Percentiles rank a stretch among this genome's conserved stretches.
Conservation (phyloP, 257 asterid species). For the Solanum lignicaule region DNA sequence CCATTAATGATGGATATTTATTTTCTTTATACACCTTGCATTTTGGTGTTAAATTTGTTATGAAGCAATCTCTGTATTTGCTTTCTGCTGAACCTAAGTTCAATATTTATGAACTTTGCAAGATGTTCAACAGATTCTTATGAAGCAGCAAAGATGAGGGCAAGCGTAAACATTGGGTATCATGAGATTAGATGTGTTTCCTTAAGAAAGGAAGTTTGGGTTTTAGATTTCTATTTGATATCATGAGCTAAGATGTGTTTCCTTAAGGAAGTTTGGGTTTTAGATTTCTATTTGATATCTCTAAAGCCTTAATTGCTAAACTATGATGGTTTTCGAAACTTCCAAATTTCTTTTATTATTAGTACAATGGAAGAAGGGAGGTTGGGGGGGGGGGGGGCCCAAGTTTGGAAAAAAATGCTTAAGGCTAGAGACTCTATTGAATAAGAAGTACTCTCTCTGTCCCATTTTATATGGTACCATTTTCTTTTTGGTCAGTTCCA, state of each 20-base stretch:
- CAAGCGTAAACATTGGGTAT: not conserved
- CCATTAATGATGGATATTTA: not conserved
- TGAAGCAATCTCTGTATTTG: not conserved
- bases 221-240: not conserved
- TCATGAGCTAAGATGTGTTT: not conserved
- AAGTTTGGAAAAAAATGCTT: not conserved
- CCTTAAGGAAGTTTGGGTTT: not conserved
- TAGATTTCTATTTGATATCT: not conserved
- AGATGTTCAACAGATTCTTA: not conserved
- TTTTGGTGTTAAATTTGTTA: not conserved
- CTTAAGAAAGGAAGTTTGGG: not conserved
- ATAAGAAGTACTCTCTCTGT: too few relatives aligned
- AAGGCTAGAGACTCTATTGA: not conserved
- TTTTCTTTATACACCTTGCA: not conserved
- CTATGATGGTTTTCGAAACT: not conserved
- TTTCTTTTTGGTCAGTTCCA: too few relatives aligned
- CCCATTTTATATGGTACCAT: too few relatives aligned
- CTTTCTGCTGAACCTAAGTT: not conserved
- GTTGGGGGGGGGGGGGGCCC: rapidly evolving
- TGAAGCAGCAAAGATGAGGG: not conserved
- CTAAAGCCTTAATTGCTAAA: not conserved
- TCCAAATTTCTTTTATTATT: not conserved
- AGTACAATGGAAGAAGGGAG: not conserved
- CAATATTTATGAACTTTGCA: not conserved
- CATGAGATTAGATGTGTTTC: not conserved